phyloP scores from a whole-genome alignment of 257 asterid genomes.

The Solanum pennellii region DNA sequence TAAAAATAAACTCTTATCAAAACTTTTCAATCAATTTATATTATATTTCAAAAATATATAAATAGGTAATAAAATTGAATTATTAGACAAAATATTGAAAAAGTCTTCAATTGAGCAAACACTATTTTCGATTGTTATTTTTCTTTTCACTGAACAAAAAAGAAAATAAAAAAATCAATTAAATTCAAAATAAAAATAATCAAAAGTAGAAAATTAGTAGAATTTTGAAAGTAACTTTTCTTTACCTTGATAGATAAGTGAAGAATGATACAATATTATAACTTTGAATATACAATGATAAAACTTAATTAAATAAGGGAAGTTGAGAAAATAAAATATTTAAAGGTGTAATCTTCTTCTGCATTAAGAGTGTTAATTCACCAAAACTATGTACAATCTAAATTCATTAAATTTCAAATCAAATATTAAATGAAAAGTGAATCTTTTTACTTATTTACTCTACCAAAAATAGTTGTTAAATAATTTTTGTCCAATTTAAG shows the following conservation, averaged over 20 bases:
- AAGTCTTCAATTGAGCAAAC: background rate
- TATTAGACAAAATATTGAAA: background rate
- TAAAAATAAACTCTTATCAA: background rate
- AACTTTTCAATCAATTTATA: background rate
- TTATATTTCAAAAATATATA: background rate
- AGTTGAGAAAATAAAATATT: background rate
- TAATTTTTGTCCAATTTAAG: fast-evolving
- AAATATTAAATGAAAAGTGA: background rate
- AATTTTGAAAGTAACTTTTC: no score
- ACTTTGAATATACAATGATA: no score
- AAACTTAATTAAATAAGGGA: background rate
- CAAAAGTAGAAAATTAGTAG: background rate
- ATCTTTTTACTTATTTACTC: background rate
- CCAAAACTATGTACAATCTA: background rate
- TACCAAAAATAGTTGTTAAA: no score
- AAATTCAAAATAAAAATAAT: no score
- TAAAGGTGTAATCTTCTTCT: background rate
- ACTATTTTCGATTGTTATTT: no score
- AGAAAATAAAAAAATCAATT: background rate
- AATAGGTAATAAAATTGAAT: no score
- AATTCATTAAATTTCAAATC: no score
- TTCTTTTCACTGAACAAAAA: background rate
- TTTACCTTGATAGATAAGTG: background rate
- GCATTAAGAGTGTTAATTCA: background rate
- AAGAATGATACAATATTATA: no score